phyloP scores from a whole-genome alignment of 371 early-diverging fungal genomes.

The Rhizomucor pusillus region DNA sequence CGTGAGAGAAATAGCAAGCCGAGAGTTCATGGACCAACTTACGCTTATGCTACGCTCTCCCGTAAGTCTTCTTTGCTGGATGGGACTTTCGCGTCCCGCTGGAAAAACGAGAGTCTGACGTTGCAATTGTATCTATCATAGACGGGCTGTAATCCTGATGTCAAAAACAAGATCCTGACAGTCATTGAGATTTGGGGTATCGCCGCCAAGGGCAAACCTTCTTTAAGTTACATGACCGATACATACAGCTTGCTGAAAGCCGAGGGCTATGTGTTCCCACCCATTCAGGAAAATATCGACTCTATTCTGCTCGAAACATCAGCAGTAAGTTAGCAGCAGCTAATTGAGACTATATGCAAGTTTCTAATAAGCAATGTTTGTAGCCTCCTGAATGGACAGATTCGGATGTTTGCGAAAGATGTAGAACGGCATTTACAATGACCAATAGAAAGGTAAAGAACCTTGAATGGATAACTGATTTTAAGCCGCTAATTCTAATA shows the following conservation, averaged over 20 bases:
- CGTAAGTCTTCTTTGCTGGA: constrained; percentile 40
- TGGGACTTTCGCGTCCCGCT: not conserved
- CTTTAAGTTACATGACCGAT: constrained; percentile 75
- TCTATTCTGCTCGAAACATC: constrained; percentile 67
- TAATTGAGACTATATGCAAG: constrained; percentile 1
- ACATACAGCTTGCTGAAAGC: constrained; percentile 76
- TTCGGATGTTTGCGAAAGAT: constrained; percentile 90
- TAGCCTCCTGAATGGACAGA: constrained; percentile 97
- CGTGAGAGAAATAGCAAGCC: constrained; percentile 82
- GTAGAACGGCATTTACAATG: constrained; percentile 87
- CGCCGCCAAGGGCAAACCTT: constrained; percentile 74
- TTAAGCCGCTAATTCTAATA: not conserved
- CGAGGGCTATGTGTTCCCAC: constrained; percentile 71
- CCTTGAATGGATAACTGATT: not conserved
- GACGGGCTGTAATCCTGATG: constrained; percentile 63
- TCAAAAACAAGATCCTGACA: constrained; percentile 67
- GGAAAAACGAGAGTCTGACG: not conserved
- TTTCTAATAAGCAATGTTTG: not conserved
- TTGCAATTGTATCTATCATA: constrained; percentile 5
- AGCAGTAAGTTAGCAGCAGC: constrained; percentile 43
- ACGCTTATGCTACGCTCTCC: constrained; percentile 63
- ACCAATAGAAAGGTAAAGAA: constrained; percentile 81
- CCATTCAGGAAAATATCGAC: constrained; percentile 71
- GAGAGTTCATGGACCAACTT: constrained; percentile 89
- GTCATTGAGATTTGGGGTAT: constrained; percentile 89